Base-by-base conservation (phyloP, 495 filamentous ascomycete genomes). In the Terfezia boudieri region DNA sequence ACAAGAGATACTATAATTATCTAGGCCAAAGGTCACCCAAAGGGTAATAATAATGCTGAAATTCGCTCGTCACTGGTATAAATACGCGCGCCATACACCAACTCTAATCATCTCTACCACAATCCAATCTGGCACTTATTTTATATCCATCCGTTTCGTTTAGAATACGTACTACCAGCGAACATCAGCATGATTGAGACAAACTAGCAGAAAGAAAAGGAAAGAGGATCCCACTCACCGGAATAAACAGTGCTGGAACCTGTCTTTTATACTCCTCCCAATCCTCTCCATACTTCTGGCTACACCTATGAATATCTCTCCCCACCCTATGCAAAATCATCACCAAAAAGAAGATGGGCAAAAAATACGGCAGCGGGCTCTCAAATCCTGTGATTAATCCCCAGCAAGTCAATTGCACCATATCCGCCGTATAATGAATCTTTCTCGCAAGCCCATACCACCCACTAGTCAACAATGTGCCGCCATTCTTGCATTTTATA, bases 331-430 rank as follows among this genome's bases (percentile, higher is more conserved):
- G 90, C 14, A 77, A 70, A 65, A 98, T 96, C 90, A 98, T 96
- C 61, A 68, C 71, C 23, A 73, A 70, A 67, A 98, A 98, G 73
- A 98, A 98, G 46, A 84, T 66, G 11, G 87, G 84, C 62, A 96
- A 93, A 68, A 98, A 98, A 88, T 89, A 98, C 2, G 90, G 90
- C 70, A 96, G 87, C 3, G 90, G 89, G 67, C 78, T 84, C 20
- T 62, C 64, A 58, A 80, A 79, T 4, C 77, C 77, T 9, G 75
- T 77, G 56, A 79, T 71, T 36, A 80, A 60, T 9, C 74, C 77
- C 77, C 75, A 78, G 48, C 61, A 66, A 36, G 70, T 61, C 32
- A 86, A 78, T 60, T 95, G 94, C 67, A 74, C 87, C 10, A 82
- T 71, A 66, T 98, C 90, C 68, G 86, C 92, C 6, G 84, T 81